A percentile compares a stretch with the other conserved stretches of the same genome.
These are phyloP conservation scores for Cladosporium sp. DNA, from an alignment of 2,329 filamentous ascomycete genomes.

Conservation along the genomic window DNA sequence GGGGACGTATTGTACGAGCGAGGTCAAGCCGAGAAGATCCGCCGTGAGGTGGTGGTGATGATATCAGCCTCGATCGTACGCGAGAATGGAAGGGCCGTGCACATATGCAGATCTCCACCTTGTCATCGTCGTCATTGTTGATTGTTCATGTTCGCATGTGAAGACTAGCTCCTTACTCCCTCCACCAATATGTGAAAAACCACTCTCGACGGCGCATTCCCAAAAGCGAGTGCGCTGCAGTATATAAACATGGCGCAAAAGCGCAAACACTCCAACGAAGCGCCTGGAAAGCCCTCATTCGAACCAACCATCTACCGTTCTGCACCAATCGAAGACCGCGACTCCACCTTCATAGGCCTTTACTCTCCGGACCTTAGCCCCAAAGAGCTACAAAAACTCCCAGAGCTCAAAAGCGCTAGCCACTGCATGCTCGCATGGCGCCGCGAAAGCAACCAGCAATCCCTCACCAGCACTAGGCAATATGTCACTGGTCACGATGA, in stretches of 20 bases:
- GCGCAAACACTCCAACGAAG: slow-evolving; percentile 30
- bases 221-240: background rate
- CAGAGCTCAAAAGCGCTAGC: slow-evolving; percentile 48
- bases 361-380: slow-evolving; percentile 50
- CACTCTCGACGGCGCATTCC: background rate
- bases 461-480: slow-evolving; percentile 41
- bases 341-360: slow-evolving; percentile 54
- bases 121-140: slow-evolving; percentile 10
- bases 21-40: slow-evolving; percentile 18
- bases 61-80: background rate
- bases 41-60: background rate
- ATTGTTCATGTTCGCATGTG: background rate
- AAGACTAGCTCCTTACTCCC: background rate
- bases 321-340: slow-evolving; percentile 50
- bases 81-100: background rate
- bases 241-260: slow-evolving; percentile 33
- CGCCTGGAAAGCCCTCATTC: background rate
- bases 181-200: background rate
- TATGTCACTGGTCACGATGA: slow-evolving; percentile 54
- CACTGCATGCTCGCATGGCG: slow-evolving; percentile 58
- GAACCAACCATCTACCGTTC: slow-evolving; percentile 45
- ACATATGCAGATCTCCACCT: background rate
- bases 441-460: slow-evolving; percentile 49
- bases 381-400: slow-evolving; percentile 46
- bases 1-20: slow-evolving; percentile 12